Evolutionary conservation across 306 rosid species (phyloP).

Genomic region (Prunus kanzakura): DNA sequence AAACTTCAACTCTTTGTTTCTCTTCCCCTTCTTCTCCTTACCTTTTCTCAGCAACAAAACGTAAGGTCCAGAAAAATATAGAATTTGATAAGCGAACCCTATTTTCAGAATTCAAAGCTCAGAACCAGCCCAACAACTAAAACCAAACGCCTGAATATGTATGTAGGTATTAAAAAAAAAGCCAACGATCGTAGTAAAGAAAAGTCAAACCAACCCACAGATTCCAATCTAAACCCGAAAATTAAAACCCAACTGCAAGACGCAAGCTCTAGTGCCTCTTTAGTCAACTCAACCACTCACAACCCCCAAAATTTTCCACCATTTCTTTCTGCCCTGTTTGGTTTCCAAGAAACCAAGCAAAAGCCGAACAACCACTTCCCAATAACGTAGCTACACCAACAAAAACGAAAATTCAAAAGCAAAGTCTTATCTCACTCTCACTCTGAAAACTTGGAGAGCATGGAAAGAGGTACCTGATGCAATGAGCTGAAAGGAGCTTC

Average conservation of each 20-base stretch:
- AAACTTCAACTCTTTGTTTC: not conserved
- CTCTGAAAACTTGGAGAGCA: not conserved
- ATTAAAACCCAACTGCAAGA: constrained; percentile 27
- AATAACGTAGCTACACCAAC: not conserved
- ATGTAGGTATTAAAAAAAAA: not conserved
- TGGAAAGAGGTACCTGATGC: constrained; percentile 27
- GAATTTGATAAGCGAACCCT: constrained; percentile 3
- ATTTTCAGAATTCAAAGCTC: constrained; percentile 3
- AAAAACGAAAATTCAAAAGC: not conserved
- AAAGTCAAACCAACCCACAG: constrained; percentile 26
- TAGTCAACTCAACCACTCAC: constrained; percentile 29
- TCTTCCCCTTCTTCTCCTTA: not conserved
- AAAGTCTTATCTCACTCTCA: not conserved
- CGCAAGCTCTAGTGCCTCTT: constrained; percentile 2
- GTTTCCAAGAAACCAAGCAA: constrained; percentile 15
- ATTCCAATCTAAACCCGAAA: constrained; percentile 11
- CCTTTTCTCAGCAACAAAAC: constrained; percentile 5
- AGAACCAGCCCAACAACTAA: constrained; percentile 25
- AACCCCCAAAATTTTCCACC: constrained; percentile 9
- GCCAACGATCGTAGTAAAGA: constrained; percentile 1
- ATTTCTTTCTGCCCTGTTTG: constrained; percentile 6
- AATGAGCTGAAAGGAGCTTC: constrained; percentile 11
- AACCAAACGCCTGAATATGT: constrained; percentile 16
- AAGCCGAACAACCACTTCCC: not conserved
- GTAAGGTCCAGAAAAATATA: not conserved